phyloP scores from a whole-genome alignment of 306 rosid genomes.

The Lupinus albus region DNA sequence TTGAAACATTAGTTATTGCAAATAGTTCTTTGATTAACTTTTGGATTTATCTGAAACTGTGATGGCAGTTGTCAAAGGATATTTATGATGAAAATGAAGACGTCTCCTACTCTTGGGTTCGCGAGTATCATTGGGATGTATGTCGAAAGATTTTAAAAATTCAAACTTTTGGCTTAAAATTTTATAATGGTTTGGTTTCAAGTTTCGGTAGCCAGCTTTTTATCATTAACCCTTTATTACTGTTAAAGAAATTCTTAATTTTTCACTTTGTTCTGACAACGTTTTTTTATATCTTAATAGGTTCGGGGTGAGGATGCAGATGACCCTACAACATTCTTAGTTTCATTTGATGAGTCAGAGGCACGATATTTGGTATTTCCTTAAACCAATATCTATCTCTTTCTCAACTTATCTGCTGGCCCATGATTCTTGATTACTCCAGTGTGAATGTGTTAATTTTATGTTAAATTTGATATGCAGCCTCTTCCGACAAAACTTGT shows the following conservation, averaged over 20 bases:
- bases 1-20: slow-evolving; percentile 18
- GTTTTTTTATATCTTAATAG: slow-evolving; percentile 43
- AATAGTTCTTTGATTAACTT: slow-evolving; percentile 21
- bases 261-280: slow-evolving; percentile 29
- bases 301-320: slow-evolving; percentile 85
- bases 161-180: slow-evolving; percentile 11
- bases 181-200: neutral
- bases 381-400: slow-evolving; percentile 28
- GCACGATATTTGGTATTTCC: slow-evolving; percentile 81
- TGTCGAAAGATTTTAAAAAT: slow-evolving; percentile 44
- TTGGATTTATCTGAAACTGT: slow-evolving; percentile 34
- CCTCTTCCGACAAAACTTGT: slow-evolving; percentile 93
- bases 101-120: slow-evolving; percentile 79
- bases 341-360: slow-evolving; percentile 80
- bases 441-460: slow-evolving; percentile 29
- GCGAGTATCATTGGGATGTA: slow-evolving; percentile 94
- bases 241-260: slow-evolving; percentile 22
- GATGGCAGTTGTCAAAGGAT: slow-evolving; percentile 85
- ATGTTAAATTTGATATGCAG: slow-evolving; percentile 52
- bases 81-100: slow-evolving; percentile 87
- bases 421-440: slow-evolving; percentile 6
- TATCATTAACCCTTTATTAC: neutral
- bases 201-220: neutral
- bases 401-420: neutral
- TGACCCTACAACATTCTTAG: slow-evolving; percentile 82